Percentiles rank a stretch among this genome's conserved stretches.
phyloP scores from a whole-genome alignment of 257 asterid genomes.

The Echium plantagineum region DNA sequence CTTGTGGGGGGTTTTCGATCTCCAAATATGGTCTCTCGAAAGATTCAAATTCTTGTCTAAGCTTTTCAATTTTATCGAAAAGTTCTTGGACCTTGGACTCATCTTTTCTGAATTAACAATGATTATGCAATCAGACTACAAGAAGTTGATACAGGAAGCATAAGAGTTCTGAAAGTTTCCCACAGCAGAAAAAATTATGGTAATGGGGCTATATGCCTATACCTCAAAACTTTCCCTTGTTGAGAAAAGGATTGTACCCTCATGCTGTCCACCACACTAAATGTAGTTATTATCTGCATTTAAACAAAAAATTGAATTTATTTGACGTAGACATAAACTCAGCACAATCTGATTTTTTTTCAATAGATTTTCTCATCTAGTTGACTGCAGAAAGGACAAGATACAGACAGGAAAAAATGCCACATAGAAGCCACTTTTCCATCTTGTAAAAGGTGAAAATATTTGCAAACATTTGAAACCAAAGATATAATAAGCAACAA shows the following conservation, averaged over 20 bases:
- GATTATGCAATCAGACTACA: constrained; percentile 6
- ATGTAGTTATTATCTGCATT: constrained; percentile 66
- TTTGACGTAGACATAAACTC: background rate
- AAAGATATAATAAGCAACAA: background rate
- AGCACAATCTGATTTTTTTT: too few relatives aligned
- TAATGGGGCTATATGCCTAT: background rate
- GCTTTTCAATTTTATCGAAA: constrained; percentile 58
- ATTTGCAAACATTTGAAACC: background rate
- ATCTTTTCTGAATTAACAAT: constrained; percentile 50
- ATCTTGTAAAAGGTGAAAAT: background rate
- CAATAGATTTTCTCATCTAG: too few relatives aligned
- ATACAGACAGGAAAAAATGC: too few relatives aligned
- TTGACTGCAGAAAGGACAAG: too few relatives aligned
- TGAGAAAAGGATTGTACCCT: constrained; percentile 65
- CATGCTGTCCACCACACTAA: constrained; percentile 90
- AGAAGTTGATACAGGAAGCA: constrained; percentile 9
- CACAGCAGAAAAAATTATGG: background rate
- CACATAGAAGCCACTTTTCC: too few relatives aligned
- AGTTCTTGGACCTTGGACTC: constrained; percentile 53
- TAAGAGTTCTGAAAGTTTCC: background rate
- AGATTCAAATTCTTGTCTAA: constrained; percentile 62
- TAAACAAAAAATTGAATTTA: background rate
- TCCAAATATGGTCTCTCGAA: constrained; percentile 77
- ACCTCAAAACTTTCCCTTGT: constrained; percentile 63
- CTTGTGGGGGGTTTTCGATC: constrained; percentile 54